Evolutionary conservation across 2,329 filamentous ascomycete genomes (phyloP), one percentile per base, ranked within the genome.

Genomic region (Sporothrix euskadiensis): DNA sequence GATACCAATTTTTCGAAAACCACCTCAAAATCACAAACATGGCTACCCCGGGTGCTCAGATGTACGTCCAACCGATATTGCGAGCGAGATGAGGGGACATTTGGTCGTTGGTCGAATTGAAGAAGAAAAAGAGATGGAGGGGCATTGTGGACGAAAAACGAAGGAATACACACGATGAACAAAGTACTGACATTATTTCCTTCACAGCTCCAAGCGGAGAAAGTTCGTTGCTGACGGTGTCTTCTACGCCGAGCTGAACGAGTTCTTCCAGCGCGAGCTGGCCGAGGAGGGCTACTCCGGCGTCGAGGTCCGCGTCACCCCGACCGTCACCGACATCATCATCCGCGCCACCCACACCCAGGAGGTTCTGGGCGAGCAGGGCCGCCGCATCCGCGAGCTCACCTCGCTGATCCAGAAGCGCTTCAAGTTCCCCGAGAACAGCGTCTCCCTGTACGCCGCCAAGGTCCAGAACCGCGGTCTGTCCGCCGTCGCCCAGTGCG

Each of bases 391-490:
- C 87, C 95, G 96, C 86, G 96, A 99, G 90, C 94, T 99, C 87
- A 99, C 96, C 84, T 98, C 94, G 83, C 92, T 99, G 84, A 99
- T 99, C 90, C 97, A 99, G 90, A 98, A 99, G 93, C 94, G 96
- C 84, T 99, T 99, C 93, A 98, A 98, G 90, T 99, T 99, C 92
- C 95, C 96, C 87, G 95, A 98, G 89, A 98, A 98, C 93, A 97
- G 92, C 81, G 96, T 99, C 85, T 98, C 96, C 79, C 94, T 99
- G 83, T 99, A 99, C 86, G 96, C 96, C 87, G 97, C 96, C 86
- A 99, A 99, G 92, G 96, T 99, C 83, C 96, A 98, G 90, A 98
- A 98, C 90, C 95, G 96, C 85, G 96, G 96, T 93, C 94, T 99
- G 80, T 98, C 95, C 82, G 96, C 96, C 84, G 96, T 99, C 87